Conservation (phyloP, 176 grass and related monocot genomes). For the Hordeum vulgare region MorexV3_pseudomolecules_assembly NC_058524.1:4445024-4445523, state of each 20-base stretch:
- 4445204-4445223: constrained; percentile 59
- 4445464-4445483: background rate
- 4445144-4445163: constrained; percentile 61
- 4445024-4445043: too few species aligned
- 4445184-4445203: constrained; percentile 55
- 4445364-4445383: constrained; percentile 76
- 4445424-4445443: constrained; percentile 73
- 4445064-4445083: too few species aligned
- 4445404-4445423: constrained; percentile 81
- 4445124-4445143: too few species aligned
- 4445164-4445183: constrained; percentile 63
- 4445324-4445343: constrained; percentile 71
- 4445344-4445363: constrained; percentile 74
- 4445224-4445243: constrained; percentile 86
- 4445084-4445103: too few species aligned
- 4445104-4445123: too few species aligned
- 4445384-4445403: constrained; percentile 92
- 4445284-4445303: constrained; percentile 67
- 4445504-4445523: background rate
- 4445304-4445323: constrained; percentile 76
- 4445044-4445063: too few species aligned
- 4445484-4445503: too few species aligned
- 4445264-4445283: constrained; percentile 82
- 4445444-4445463: constrained; percentile 67
- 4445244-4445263: constrained; percentile 89